Percentiles rank a stretch among this genome's conserved stretches.
Evolutionary conservation across 108 stramenopile genomes (phyloP).

Genomic region (Fragilariopsis cylindrus): DNA sequence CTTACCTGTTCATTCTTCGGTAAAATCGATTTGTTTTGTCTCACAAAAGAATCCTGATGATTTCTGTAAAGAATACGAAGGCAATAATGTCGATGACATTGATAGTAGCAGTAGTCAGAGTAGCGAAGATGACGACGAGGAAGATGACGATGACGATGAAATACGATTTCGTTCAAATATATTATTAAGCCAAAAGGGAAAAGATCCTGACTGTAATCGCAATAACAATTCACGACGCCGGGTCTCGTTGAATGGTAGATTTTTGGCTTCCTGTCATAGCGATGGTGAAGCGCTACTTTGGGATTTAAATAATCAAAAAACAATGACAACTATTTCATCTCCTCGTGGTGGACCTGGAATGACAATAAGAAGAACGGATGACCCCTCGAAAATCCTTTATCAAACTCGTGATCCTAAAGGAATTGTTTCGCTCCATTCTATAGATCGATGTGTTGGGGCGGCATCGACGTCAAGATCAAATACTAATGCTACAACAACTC

Average conservation of each 20-base stretch:
- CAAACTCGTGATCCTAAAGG: constrained; percentile 76
- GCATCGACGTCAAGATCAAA: neutral
- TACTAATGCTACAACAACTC: neutral
- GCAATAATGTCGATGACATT: constrained; percentile 21
- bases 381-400: constrained; percentile 37
- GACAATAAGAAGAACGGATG: constrained; percentile 17
- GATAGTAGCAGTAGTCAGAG: constrained; percentile 19
- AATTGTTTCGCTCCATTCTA: constrained; percentile 72
- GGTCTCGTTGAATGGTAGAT: constrained; percentile 4
- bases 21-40: constrained; percentile 27
- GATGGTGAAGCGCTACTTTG: constrained; percentile 43
- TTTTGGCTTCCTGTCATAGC: constrained; percentile 43
- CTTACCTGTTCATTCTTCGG: constrained; percentile 25
- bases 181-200: neutral
- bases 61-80: neutral
- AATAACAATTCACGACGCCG: neutral
- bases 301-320: constrained; percentile 35
- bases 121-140: constrained; percentile 12
- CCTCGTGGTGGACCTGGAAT: constrained; percentile 26
- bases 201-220: neutral
- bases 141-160: neutral
- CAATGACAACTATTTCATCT: constrained; percentile 7
- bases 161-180: constrained; percentile 26
- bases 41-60: neutral
- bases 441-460: constrained; percentile 26